Conservation (phyloP, 768 basidiomycete genomes). For the Naganishia antarctica region DNA sequence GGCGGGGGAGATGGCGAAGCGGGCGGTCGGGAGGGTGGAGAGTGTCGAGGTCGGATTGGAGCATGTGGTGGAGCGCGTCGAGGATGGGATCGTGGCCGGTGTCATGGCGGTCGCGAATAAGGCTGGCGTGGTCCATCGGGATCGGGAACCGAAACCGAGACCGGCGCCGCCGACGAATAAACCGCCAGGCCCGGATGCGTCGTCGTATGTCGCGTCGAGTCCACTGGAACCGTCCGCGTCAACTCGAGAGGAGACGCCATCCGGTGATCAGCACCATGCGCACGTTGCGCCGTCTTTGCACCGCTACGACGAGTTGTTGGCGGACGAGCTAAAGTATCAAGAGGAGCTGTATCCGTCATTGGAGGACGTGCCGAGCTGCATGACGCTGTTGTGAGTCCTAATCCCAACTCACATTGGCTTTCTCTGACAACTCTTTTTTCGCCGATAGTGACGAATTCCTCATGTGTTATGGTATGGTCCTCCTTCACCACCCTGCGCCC, state of each 20-base stretch:
- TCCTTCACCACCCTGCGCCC: not conserved
- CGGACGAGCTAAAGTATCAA: conserved; percentile 45
- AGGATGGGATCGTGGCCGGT: not conserved
- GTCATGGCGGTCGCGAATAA: conserved; percentile 9
- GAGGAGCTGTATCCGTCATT: conserved; percentile 58
- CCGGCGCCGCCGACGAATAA: too few relatives aligned
- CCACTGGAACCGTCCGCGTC: conserved; percentile 1
- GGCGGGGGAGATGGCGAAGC: not conserved
- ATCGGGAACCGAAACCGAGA: not conserved
- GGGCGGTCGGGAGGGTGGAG: conserved; percentile 3
- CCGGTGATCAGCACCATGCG: not conserved
- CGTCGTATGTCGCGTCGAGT: conserved; percentile 13
- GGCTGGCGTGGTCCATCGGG: not conserved
- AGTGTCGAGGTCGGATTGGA: conserved; percentile 7
- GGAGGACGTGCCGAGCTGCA: conserved; percentile 76
- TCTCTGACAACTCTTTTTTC: conserved; percentile 61
- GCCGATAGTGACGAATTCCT: conserved; percentile 52
- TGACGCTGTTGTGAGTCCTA: conserved; percentile 54
- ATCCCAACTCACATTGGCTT: not conserved
- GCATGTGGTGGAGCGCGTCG: conserved; percentile 7
- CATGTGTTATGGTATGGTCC: conserved; percentile 49
- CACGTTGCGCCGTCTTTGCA: conserved; percentile 28
- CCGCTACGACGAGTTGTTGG: conserved; percentile 35
- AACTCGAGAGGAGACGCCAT: not conserved
- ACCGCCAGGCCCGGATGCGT: too few relatives aligned